Evolutionary conservation across 257 asterid genomes (phyloP).

Genomic region (Eucommia ulmoides): DNA sequence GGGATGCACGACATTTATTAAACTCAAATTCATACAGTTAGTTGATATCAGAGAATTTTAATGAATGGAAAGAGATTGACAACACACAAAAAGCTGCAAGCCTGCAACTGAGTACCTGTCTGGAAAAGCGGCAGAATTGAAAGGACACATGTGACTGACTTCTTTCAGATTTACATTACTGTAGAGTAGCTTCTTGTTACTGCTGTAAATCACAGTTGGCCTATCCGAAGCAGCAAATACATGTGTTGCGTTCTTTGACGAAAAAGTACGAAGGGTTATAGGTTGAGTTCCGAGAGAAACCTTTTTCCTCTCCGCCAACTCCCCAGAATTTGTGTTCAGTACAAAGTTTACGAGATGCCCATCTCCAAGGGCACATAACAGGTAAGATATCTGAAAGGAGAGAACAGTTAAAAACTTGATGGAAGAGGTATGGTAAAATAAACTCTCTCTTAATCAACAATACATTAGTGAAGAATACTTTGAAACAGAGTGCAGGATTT

Average conservation of each 20-base stretch:
- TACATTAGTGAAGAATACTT: no score
- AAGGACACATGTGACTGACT: slow-evolving; percentile 96
- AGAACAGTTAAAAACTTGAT: no score
- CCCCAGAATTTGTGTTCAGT: slow-evolving; percentile 65
- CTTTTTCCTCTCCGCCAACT: slow-evolving; percentile 85
- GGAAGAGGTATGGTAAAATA: no score
- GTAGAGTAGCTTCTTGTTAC: slow-evolving; percentile 92
- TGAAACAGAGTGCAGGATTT: no score
- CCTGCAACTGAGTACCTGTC: no score
- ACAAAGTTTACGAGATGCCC: slow-evolving; percentile 93
- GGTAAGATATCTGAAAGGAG: slow-evolving; percentile 85
- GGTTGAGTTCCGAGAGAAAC: slow-evolving; percentile 98
- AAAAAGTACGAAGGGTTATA: slow-evolving; percentile 87
- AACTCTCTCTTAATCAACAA: no score
- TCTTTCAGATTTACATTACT: slow-evolving; percentile 94
- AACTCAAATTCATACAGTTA: no score
- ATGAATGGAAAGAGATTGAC: slow-evolving; percentile 7
- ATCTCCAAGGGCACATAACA: slow-evolving; percentile 98
- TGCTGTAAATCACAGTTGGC: slow-evolving; percentile 94
- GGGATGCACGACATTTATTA: no score
- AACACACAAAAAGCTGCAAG: slow-evolving; percentile 9
- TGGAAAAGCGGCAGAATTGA: slow-evolving; percentile 96
- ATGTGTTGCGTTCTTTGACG: slow-evolving; percentile 85
- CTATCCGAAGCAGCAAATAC: slow-evolving; percentile 99
- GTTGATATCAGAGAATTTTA: no score